These are phyloP conservation scores for Extremus antarcticus DNA, from an alignment of 495 filamentous ascomycete genomes.

Conservation along the genomic window DNA sequence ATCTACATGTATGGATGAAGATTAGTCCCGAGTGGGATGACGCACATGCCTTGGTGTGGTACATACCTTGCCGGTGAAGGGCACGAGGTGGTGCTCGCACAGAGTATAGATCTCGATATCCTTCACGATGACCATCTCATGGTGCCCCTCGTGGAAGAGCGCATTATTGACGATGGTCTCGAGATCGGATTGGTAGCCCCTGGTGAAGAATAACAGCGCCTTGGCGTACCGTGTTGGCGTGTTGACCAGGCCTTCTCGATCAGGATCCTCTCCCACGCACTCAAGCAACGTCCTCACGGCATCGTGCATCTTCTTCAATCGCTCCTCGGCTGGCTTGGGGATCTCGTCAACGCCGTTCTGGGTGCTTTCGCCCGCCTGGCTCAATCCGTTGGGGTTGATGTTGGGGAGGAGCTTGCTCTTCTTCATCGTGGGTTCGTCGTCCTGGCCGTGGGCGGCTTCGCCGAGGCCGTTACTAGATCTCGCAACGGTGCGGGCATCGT, in stretches of 20 bases:
- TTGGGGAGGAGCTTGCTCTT: conserved; percentile 24
- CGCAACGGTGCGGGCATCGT: neutral
- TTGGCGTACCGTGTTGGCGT: conserved; percentile 85
- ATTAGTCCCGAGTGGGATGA: neutral
- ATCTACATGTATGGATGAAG: conserved; percentile 43
- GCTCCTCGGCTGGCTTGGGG: neutral
- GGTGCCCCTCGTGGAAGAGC: conserved; percentile 88
- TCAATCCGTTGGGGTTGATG: neutral
- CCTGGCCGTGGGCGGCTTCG: neutral
- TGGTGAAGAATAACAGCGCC: conserved; percentile 91
- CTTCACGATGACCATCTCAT: conserved; percentile 90
- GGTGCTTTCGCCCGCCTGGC: neutral
- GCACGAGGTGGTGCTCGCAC: conserved; percentile 93
- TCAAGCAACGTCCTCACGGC: conserved; percentile 82
- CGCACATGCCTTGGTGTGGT: neutral
- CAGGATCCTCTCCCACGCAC: conserved; percentile 86
- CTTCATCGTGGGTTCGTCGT: neutral
- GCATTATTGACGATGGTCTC: conserved; percentile 80
- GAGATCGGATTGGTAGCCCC: conserved; percentile 89
- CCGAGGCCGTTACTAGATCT: neutral
- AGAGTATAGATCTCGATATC: conserved; percentile 89
- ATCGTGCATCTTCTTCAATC: conserved; percentile 53
- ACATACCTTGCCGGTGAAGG: conserved; percentile 77
- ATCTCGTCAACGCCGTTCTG: neutral
- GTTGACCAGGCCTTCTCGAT: conserved; percentile 70